Base-by-base conservation (phyloP, 495 filamentous ascomycete species). In the Penicillium psychrofluorescens region DNA sequence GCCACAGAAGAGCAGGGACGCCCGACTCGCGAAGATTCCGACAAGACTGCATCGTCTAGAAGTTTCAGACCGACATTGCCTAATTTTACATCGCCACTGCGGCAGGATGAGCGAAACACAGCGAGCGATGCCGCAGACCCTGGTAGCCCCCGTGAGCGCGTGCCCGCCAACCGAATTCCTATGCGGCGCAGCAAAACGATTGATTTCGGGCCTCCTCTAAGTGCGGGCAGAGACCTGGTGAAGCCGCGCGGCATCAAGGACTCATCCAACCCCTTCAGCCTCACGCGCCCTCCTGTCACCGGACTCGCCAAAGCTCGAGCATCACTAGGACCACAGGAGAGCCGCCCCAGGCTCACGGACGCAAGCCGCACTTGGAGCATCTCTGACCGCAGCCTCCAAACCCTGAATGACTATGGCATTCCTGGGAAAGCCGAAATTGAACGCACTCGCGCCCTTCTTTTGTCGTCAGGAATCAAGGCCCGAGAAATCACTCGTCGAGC, bases 391-490 rank as follows among this genome's bases (percentile, higher is more conserved):
- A 71, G 62, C 39, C 46, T 73, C 8, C 60, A 66, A 11, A 59
- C 51, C 14, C 63, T 58, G 1, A 53, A 59, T 11, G 64, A 67
- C 34, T 54, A 42, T 6, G 62, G 63, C 9, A 50, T 71, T 0
- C 59, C 64, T 8, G 55, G 55, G 30, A 80, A 78, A 47, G 74
- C 76, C 10, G 89, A 95, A 51, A 75, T 92, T 13, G 86, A 85
- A 40, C 80, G 87, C 34, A 75, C 85, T 2, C 72, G 78, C 42
- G 77, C 88, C 2, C 71, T 94, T 1, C 76, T 95, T 27, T 70
- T 95, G 29, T 86, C 83, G 45, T 84, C 87, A 0, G 90, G 89
- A 36, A 81, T 95, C 58, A 91, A 91, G 62, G 90, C 90, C 1
- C 77, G 80, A 47, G 86, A 89, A 54, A 85, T 95, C 44, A 70